Evolutionary conservation across 2,329 filamentous ascomycete genomes (phyloP).

Genomic region (Xylaria sp.): DNA sequence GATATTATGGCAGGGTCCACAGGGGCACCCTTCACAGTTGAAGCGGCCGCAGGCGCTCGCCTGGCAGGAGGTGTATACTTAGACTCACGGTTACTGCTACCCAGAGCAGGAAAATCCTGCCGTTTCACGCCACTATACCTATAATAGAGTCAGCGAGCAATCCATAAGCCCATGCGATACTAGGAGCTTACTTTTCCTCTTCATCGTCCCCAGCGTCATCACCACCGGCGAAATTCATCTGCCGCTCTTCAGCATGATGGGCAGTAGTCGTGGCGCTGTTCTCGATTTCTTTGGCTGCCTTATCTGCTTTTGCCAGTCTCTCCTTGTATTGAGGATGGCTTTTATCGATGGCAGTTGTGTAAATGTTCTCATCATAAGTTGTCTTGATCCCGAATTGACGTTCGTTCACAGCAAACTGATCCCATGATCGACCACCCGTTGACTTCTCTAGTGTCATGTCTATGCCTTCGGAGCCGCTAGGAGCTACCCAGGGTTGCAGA

Average conservation of each 20-base stretch:
- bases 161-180: not conserved
- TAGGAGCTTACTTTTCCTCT: slow-evolving; percentile 82
- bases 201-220: slow-evolving; percentile 80
- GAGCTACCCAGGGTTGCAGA: slow-evolving; percentile 80
- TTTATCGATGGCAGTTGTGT: slow-evolving; percentile 91
- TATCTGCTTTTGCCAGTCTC: slow-evolving; percentile 80
- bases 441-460: slow-evolving; percentile 77
- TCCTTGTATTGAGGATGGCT: slow-evolving; percentile 83
- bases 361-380: slow-evolving; percentile 93
- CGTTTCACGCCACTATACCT: slow-evolving; percentile 94
- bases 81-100: slow-evolving; percentile 59
- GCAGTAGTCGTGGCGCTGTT: slow-evolving; percentile 75
- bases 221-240: slow-evolving; percentile 71
- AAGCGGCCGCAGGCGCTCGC: slow-evolving; percentile 78
- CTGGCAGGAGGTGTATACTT: slow-evolving; percentile 93
- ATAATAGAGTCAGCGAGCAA: slow-evolving; percentile 34
- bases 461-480: slow-evolving; percentile 68
- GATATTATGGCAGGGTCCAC: slow-evolving; percentile 92
- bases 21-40: slow-evolving; percentile 79
- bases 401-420: slow-evolving; percentile 94
- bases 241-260: slow-evolving; percentile 90
- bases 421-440: slow-evolving; percentile 71
- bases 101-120: slow-evolving; percentile 72
- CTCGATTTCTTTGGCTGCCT: slow-evolving; percentile 90
- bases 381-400: slow-evolving; percentile 86